Evolutionary conservation across 305 asterid species (phyloP).

Genomic region (Fraxinus angustifolia): DNA sequence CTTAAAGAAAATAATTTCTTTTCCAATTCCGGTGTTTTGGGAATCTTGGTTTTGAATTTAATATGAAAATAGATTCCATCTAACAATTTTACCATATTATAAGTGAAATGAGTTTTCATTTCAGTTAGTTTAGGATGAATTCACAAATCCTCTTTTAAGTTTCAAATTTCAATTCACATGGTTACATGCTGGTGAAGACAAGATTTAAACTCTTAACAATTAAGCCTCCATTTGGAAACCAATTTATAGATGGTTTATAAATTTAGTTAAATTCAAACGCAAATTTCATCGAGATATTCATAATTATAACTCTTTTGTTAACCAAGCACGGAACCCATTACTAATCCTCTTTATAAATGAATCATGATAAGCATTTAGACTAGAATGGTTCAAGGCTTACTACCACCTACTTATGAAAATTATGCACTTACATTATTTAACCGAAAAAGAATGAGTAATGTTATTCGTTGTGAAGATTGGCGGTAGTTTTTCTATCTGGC

Average conservation of each 20-base stretch:
- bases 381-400: not conserved
- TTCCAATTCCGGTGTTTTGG: not conserved
- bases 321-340: not conserved
- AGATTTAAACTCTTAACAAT: not conserved
- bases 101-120: not conserved
- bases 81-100: not conserved
- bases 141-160: not conserved
- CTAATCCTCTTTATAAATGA: not conserved
- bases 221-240: not conserved
- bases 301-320: not conserved
- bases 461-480: too few species aligned
- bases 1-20: not conserved
- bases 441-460: not conserved
- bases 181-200: not conserved
- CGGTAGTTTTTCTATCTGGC: too few species aligned
- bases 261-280: not conserved
- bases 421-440: not conserved
- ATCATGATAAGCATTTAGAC: not conserved
- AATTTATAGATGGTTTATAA: not conserved
- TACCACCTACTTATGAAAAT: not conserved
- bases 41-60: not conserved
- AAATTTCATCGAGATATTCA: not conserved
- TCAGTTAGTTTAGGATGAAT: not conserved
- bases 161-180: not conserved
- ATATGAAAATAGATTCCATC: not conserved